phyloP scores from a whole-genome alignment of 768 basidiomycete species.

The Psilocybe subaeruginosa region DNA sequence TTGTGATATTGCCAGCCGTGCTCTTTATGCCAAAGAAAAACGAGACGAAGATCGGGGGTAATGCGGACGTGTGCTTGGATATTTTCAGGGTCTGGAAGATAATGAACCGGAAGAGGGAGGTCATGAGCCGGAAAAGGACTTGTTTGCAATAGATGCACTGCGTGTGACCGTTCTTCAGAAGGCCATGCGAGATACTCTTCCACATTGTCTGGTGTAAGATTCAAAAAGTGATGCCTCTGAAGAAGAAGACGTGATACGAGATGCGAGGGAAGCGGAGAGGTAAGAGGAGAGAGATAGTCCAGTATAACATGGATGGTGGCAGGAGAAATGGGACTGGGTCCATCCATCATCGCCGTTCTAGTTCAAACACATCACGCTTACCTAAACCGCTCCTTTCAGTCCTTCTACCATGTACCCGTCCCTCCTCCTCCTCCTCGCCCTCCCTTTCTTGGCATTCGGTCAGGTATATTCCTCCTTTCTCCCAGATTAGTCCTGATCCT shows the following conservation, averaged over 20 bases:
- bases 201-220: conserved; percentile 50
- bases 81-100: conserved; percentile 51
- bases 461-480: conserved; percentile 35
- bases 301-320: conserved; percentile 36
- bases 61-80: conserved; percentile 60
- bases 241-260: conserved; percentile 61
- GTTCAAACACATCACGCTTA: conserved; percentile 23
- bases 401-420: conserved; percentile 32
- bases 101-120: conserved; percentile 29
- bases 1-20: conserved; percentile 74
- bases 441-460: conserved; percentile 44
- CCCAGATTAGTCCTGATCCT: not conserved
- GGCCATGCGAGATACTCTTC: conserved; percentile 74
- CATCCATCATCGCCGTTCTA: conserved; percentile 17
- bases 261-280: conserved; percentile 56
- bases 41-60: conserved; percentile 53
- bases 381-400: conserved; percentile 29
- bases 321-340: conserved; percentile 11
- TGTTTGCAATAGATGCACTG: conserved; percentile 19
- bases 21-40: conserved; percentile 66
- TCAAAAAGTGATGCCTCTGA: conserved; percentile 69
- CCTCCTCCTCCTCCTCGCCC: conserved; percentile 36
- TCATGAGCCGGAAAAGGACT: conserved; percentile 19
- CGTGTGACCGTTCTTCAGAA: conserved; percentile 29
- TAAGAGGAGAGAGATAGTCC: conserved; percentile 58